These are phyloP conservation scores for Blastobotrys serpentis DNA, from an alignment of 1,139 yeast species.

Conservation along the genomic window DNA sequence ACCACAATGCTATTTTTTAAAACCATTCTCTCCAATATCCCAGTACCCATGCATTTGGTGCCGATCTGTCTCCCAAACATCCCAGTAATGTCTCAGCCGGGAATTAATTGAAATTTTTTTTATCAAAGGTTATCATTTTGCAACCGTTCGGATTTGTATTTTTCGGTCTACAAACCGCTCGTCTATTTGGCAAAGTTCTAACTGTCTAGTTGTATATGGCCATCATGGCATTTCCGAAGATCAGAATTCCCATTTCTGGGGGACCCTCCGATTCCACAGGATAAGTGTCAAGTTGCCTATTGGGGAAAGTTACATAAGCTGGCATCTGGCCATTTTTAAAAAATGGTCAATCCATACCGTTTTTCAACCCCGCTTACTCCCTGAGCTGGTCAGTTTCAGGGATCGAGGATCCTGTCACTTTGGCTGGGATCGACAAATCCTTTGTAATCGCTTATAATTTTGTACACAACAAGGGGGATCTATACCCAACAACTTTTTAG, in stretches of 20 bases:
- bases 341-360: background rate
- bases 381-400: background rate
- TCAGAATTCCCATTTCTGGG: too few species aligned
- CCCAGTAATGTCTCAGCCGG: background rate
- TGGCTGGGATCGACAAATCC: background rate
- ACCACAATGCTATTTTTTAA: background rate
- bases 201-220: too few species aligned
- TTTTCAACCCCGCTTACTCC: background rate
- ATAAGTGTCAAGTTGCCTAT: background rate
- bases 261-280: too few species aligned
- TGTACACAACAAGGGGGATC: too few species aligned
- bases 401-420: slow-evolving; percentile 1
- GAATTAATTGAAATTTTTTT: slow-evolving; percentile 2
- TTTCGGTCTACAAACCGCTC: background rate
- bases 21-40: background rate
- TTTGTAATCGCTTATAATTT: too few species aligned
- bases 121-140: background rate
- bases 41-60: slow-evolving; percentile 1
- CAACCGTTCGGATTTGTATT: too few species aligned
- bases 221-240: too few species aligned
- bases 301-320: slow-evolving; percentile 1
- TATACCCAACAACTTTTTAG: too few species aligned
- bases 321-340: background rate
- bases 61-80: background rate
- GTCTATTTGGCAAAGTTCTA: too few species aligned